A percentile compares a stretch with the other conserved stretches of the same genome.
These are phyloP conservation scores for Penicillium cinerascens DNA, from an alignment of 495 filamentous ascomycete species.

Conservation along the genomic window DNA sequence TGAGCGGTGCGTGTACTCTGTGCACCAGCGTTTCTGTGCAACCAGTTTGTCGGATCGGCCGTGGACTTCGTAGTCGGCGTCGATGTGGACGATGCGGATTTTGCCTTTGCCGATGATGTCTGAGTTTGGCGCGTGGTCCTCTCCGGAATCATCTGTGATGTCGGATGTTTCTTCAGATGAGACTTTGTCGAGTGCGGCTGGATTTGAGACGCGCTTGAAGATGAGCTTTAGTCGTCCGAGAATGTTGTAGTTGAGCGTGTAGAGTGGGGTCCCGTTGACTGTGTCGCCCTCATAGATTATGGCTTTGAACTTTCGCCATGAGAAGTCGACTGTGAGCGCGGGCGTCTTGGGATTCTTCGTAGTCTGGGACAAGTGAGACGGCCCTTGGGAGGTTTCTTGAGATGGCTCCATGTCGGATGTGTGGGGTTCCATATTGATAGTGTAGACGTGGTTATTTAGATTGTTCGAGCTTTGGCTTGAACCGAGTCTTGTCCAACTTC, in stretches of 20 bases:
- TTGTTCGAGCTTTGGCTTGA: too few species aligned
- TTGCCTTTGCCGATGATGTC: constrained; percentile 23
- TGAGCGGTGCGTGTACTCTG: constrained; percentile 31
- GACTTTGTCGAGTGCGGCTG: constrained; percentile 20
- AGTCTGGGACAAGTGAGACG: background rate
- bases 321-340: constrained; percentile 22
- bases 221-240: constrained; percentile 6
- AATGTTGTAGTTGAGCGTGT: constrained; percentile 18
- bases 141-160: background rate
- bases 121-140: background rate
- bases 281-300: constrained; percentile 15
- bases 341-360: background rate
- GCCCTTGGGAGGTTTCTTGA: background rate
- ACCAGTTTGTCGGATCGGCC: constrained; percentile 21
- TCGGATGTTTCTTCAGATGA: background rate
- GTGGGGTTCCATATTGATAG: too few species aligned
- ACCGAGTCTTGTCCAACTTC: too few species aligned
- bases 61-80: constrained; percentile 26
- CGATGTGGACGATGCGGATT: constrained; percentile 26
- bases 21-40: constrained; percentile 29
- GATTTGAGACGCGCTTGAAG: constrained; percentile 5
- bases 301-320: constrained; percentile 27
- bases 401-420: background rate
- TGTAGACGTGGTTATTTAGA: too few species aligned
- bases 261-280: constrained; percentile 11